phyloP scores from a whole-genome alignment of 805 yeast species.

The Saccharomyces jurei region DNA sequence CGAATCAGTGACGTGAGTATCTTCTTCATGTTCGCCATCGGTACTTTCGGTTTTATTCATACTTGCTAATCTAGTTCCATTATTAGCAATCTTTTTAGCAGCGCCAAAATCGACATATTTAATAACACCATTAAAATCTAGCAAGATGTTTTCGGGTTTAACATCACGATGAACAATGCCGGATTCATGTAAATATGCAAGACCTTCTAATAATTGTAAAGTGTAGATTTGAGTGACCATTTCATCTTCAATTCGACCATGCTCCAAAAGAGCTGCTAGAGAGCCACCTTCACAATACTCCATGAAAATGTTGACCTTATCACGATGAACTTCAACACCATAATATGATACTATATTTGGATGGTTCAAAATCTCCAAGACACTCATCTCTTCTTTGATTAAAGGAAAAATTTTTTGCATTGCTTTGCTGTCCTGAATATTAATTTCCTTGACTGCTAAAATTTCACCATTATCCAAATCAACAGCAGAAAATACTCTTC shows the following conservation, averaged over 20 bases:
- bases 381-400: slow-evolving; percentile 94
- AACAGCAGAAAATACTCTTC: slow-evolving; percentile 85
- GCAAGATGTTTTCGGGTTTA: slow-evolving; percentile 85
- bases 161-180: slow-evolving; percentile 94
- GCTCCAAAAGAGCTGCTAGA: slow-evolving; percentile 71
- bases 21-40: not conserved
- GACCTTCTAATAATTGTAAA: slow-evolving; percentile 86
- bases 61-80: slow-evolving; percentile 33
- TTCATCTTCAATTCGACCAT: slow-evolving; percentile 94
- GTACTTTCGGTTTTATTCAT: slow-evolving; percentile 2
- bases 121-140: slow-evolving; percentile 87
- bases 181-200: slow-evolving; percentile 87
- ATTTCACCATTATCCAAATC: slow-evolving; percentile 92
- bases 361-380: slow-evolving; percentile 86
- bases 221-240: slow-evolving; percentile 85
- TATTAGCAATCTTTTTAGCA: slow-evolving; percentile 76
- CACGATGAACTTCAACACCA: slow-evolving; percentile 96
- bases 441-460: slow-evolving; percentile 93
- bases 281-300: slow-evolving; percentile 97
- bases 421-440: slow-evolving; percentile 80
- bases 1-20: not conserved
- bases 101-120: slow-evolving; percentile 98
- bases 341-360: slow-evolving; percentile 94
- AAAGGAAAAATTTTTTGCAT: slow-evolving; percentile 78
- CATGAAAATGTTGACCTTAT: slow-evolving; percentile 91